These are phyloP conservation scores for Claviceps maximensis DNA, from an alignment of 2,329 filamentous ascomycete genomes.

Conservation along the genomic window DNA sequence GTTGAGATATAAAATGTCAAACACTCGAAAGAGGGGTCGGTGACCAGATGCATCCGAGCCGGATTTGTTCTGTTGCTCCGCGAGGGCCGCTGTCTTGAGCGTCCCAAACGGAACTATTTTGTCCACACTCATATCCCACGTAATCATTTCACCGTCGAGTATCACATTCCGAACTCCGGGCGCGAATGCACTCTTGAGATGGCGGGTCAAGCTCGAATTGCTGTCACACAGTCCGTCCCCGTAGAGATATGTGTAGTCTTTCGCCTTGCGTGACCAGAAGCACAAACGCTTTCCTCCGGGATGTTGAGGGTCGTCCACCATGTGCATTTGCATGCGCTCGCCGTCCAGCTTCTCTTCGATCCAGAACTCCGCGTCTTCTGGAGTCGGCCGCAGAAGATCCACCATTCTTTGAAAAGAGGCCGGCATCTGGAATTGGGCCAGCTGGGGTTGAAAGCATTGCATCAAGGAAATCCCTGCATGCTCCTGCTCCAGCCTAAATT, in stretches of 20 bases:
- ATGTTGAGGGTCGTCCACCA: conserved; percentile 55
- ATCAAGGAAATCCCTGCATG: conserved; percentile 67
- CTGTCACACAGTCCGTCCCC: conserved; percentile 63
- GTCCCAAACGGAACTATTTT: conserved; percentile 83
- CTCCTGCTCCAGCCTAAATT: conserved; percentile 58
- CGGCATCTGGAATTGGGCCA: conserved; percentile 83
- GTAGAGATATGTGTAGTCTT: conserved; percentile 92
- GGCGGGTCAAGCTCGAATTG: conserved; percentile 64
- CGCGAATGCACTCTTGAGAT: conserved; percentile 65
- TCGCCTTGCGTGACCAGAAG: conserved; percentile 94
- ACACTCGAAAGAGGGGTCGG: conserved; percentile 70
- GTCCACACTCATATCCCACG: conserved; percentile 81
- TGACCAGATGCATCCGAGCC: conserved; percentile 36
- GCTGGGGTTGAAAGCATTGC: conserved; percentile 92
- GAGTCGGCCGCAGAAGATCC: conserved; percentile 47
- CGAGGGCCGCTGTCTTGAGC: conserved; percentile 77
- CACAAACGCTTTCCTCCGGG: conserved; percentile 61
- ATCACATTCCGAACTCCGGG: conserved; percentile 73
- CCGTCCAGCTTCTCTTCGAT: conserved; percentile 97
- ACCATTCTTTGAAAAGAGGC: conserved; percentile 68
- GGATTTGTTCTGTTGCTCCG: conserved; percentile 52
- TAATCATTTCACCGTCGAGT: conserved; percentile 96
- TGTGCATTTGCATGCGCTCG: conserved; percentile 93
- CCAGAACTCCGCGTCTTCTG: conserved; percentile 73
- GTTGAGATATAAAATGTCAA: conserved; percentile 86